phyloP scores from a whole-genome alignment of 2,329 filamentous ascomycete genomes.

The Lizonia empirigonia region DNA sequence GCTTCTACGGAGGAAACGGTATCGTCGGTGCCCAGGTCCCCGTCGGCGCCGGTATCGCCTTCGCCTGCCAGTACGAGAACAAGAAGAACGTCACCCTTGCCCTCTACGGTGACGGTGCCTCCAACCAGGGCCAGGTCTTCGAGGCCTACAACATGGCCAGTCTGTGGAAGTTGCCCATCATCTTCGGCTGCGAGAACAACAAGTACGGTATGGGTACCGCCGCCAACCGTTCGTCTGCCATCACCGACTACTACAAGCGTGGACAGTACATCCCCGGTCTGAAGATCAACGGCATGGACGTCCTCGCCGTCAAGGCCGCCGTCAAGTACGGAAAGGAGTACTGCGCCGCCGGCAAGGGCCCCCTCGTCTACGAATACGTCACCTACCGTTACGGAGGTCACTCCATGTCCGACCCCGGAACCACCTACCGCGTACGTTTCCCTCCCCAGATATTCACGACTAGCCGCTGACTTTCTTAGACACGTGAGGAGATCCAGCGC shows the following conservation, averaged over 20 bases:
- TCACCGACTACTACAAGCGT: conserved; percentile 99
- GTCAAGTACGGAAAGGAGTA: conserved; percentile 93
- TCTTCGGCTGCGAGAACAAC: conserved; percentile 99
- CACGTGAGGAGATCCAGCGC: conserved; percentile 98
- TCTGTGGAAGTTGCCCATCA: conserved; percentile 93
- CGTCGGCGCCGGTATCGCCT: conserved; percentile 93
- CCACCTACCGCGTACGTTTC: conserved; percentile 77
- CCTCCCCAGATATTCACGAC: conserved; percentile 19
- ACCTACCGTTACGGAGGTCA: conserved; percentile 99
- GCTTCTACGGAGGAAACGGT: conserved; percentile 98
- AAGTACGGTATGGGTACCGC: conserved; percentile 99
- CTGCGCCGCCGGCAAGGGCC: conserved; percentile 81
- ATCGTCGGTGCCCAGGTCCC: conserved; percentile 99
- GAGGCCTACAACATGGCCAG: conserved; percentile 99
- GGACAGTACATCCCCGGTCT: conserved; percentile 99
- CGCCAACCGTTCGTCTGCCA: conserved; percentile 87
- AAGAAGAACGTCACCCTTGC: conserved; percentile 86
- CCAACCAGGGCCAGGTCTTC: conserved; percentile 99
- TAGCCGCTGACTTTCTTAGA: conserved; percentile 58
- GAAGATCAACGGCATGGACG: conserved; percentile 99
- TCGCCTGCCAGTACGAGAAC: conserved; percentile 92
- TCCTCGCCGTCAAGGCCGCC: conserved; percentile 95
- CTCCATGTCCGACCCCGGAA: conserved; percentile 99
- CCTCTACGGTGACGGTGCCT: conserved; percentile 96
- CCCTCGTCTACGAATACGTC: conserved; percentile 96